phyloP scores from a whole-genome alignment of 768 basidiomycete genomes.

The Mycena galericulata region DNA sequence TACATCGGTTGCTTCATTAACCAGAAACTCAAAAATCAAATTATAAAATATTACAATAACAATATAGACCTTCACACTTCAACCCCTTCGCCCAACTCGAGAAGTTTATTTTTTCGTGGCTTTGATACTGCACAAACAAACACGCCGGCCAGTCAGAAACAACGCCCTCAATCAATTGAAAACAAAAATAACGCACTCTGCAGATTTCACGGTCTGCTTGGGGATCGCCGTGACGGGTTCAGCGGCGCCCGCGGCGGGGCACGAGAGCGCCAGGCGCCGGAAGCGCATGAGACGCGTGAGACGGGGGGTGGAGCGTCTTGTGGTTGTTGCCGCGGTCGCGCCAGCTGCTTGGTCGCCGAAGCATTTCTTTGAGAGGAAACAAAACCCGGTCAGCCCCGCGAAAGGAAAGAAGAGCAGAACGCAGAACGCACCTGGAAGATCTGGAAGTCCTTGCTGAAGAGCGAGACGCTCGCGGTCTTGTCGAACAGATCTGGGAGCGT shows the following conservation, averaged over 20 bases:
- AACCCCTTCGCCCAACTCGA: too few relatives aligned
- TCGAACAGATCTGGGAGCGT: slow-evolving; percentile 30
- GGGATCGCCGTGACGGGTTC: not conserved
- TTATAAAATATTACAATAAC: too few relatives aligned
- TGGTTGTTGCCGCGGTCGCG: not conserved
- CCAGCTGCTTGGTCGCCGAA: slow-evolving; percentile 2
- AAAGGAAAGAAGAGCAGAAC: not conserved
- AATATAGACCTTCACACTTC: too few relatives aligned
- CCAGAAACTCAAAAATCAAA: too few relatives aligned
- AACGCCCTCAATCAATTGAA: too few relatives aligned
- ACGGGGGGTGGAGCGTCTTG: not conserved
- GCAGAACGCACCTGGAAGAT: slow-evolving; percentile 35
- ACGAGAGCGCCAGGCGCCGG: not conserved
- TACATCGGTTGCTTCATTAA: too few relatives aligned
- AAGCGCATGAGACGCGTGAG: not conserved
- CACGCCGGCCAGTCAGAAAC: too few relatives aligned
- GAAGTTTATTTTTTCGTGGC: too few relatives aligned
- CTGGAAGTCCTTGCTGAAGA: slow-evolving; percentile 37
- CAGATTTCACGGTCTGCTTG: not conserved
- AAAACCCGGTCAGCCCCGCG: not conserved
- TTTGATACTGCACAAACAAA: too few relatives aligned
- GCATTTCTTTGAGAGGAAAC: slow-evolving; percentile 19
- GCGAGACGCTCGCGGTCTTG: slow-evolving; percentile 4
- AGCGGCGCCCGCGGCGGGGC: not conserved
- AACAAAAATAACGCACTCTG: not conserved